These are phyloP conservation scores for Ascosphaera apis DNA, from an alignment of 2,329 filamentous ascomycete species.

Conservation along the genomic window DNA sequence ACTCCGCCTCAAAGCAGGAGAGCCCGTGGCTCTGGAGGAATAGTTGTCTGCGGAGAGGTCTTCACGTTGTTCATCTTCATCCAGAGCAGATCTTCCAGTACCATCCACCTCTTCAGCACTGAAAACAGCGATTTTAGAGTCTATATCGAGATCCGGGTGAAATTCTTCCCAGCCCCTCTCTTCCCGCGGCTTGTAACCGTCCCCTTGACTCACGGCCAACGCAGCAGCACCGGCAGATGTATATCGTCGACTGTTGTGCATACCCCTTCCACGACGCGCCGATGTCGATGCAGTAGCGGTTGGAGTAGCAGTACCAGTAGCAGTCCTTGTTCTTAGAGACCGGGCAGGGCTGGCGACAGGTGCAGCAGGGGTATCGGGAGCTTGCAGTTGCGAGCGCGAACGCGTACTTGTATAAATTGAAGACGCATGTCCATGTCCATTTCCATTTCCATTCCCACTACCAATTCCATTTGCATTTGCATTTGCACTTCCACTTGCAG, in stretches of 20 bases:
- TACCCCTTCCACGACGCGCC: slow-evolving; percentile 19
- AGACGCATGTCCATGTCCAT: slow-evolving; percentile 29
- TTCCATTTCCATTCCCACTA: slow-evolving; percentile 16
- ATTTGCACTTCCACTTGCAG: not conserved
- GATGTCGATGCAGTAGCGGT: slow-evolving; percentile 16
- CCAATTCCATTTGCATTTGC: too few species aligned
- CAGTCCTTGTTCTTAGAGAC: slow-evolving; percentile 32
- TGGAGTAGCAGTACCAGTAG: slow-evolving; percentile 19
- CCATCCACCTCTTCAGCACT: slow-evolving; percentile 71
- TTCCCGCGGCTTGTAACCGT: slow-evolving; percentile 92
- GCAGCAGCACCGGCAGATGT: slow-evolving; percentile 68
- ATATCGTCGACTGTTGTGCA: slow-evolving; percentile 34
- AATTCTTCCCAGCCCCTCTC: slow-evolving; percentile 97
- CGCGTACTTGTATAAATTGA: slow-evolving; percentile 16
- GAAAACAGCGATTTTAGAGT: slow-evolving; percentile 55
- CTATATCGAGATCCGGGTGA: slow-evolving; percentile 82
- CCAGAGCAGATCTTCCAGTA: slow-evolving; percentile 21
- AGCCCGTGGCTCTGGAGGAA: not conserved
- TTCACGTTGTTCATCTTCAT: not conserved
- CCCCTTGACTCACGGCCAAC: slow-evolving; percentile 70
- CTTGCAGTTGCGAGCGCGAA: slow-evolving; percentile 1
- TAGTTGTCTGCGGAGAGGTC: too few species aligned
- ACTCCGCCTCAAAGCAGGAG: not conserved
- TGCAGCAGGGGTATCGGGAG: not conserved
- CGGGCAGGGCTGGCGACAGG: slow-evolving; percentile 14